Conservation (phyloP, 23 red algal species). For the Gracilaria caudata region DNA sequence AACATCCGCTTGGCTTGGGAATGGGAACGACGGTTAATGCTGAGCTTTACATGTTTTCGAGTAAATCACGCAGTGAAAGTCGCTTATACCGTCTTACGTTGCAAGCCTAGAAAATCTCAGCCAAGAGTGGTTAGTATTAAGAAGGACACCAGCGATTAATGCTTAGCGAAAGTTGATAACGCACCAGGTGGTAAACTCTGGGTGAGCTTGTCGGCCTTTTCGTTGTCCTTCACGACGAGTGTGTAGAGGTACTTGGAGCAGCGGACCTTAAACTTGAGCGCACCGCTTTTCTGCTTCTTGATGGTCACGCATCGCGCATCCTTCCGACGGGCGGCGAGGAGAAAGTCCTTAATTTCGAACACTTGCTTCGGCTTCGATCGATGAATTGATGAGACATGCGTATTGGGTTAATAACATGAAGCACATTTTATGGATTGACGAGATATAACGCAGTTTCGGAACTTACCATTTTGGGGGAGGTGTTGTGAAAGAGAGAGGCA, state of each 20-base stretch:
- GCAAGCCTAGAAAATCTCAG: background rate
- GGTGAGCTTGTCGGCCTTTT: slow-evolving; percentile 89
- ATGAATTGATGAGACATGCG: background rate
- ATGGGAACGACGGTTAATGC: background rate
- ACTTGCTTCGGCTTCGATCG: slow-evolving; percentile 83
- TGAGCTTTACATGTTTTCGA: slow-evolving; percentile 18
- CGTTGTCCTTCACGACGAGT: slow-evolving; percentile 82
- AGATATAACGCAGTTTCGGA: background rate
- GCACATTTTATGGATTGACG: background rate
- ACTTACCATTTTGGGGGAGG: background rate
- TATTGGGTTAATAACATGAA: background rate
- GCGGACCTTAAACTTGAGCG: slow-evolving; percentile 96
- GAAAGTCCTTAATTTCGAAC: slow-evolving; percentile 89
- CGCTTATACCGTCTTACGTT: slow-evolving; percentile 22
- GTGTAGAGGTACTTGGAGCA: slow-evolving; percentile 97
- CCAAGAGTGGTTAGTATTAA: background rate
- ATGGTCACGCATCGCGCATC: slow-evolving; percentile 85
- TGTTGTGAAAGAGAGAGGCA: background rate
- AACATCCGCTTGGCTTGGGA: background rate
- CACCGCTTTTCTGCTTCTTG: slow-evolving; percentile 84
- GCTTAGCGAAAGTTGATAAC: background rate
- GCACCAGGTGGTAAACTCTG: slow-evolving; percentile 80
- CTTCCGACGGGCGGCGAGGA: slow-evolving; percentile 77
- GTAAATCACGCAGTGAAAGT: slow-evolving; percentile 1
- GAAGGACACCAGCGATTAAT: background rate